phyloP scores from a whole-genome alignment of 1,139 yeast species.

The Sugiyamaella grinbergsii region DNA sequence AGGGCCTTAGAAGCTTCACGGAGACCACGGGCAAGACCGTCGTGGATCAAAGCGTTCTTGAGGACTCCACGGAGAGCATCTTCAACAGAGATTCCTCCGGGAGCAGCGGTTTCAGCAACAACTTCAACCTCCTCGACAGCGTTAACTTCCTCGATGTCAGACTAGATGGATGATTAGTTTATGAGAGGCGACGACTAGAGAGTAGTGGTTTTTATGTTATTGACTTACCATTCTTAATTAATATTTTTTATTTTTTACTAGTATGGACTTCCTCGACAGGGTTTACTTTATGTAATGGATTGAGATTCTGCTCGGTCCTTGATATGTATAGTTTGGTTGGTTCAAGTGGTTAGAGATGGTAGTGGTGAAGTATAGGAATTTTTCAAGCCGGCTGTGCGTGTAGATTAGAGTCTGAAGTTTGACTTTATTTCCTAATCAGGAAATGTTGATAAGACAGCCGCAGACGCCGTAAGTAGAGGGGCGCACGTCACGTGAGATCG shows the following conservation, averaged over 20 bases:
- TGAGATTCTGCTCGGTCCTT: constrained; percentile 41
- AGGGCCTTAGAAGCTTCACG: constrained; percentile 99
- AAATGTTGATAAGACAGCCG: too few species aligned
- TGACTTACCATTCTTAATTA: constrained; percentile 19
- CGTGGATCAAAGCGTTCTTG: constrained; percentile 97
- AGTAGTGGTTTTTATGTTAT: not conserved
- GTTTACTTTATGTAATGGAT: constrained; percentile 21
- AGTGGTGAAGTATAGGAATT: constrained; percentile 15
- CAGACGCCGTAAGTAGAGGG: not conserved
- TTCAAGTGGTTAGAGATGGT: not conserved
- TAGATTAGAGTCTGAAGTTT: constrained; percentile 3
- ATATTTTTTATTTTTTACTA: constrained; percentile 17
- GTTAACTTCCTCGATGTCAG: constrained; percentile 46
- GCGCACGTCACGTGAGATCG: too few species aligned
- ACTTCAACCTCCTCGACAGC: constrained; percentile 77
- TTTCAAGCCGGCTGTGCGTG: not conserved
- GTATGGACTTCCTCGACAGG: constrained; percentile 46
- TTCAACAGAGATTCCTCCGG: constrained; percentile 92
- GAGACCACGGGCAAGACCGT: constrained; percentile 99
- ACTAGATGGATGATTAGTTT: constrained; percentile 39
- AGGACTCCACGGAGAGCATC: constrained; percentile 98
- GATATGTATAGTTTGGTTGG: constrained; percentile 1
- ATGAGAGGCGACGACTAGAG: not conserved
- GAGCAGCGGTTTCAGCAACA: constrained; percentile 71
- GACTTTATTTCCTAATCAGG: constrained; percentile 16